Evolutionary conservation across 2,329 filamentous ascomycete genomes (phyloP), one percentile per base, ranked within the genome.

Genomic region (Hirsutella thompsonii): DNA sequence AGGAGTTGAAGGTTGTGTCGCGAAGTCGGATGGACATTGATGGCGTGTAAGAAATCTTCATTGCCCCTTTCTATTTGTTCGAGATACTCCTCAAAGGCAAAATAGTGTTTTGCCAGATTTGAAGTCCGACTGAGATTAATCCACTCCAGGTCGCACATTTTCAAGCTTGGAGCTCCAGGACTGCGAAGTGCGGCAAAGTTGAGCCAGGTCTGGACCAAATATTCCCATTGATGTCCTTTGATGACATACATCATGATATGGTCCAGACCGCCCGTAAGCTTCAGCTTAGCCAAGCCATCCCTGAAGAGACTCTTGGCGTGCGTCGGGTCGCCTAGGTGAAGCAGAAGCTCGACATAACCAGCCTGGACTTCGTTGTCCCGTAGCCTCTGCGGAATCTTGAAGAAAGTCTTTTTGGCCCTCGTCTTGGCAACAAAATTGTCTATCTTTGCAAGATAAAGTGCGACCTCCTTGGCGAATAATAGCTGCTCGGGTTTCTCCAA

Each of bases 391-490:
- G 58, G 49, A 2, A 69, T 50, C 23, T 60, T 52, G 2, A 55
- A 54, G 39, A 74, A 70, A 2, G 74, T 44, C 3, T 66, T 58
- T 4, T 61, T 52, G n/a, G 70, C 60, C 42, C 69, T 64, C 49
- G 60, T 60, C 1, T 62, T 63, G 38, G 74, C 68, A 3, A 66
- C 53, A 8, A 62, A 47, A n/a, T 63, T 60, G 5, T 51, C 52
- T 3, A 69, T 71, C 14, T 49, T 56, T 5, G 66, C 56, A 9
- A 76, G 59, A 37, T 67, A 66, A 2, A 55, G 41, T 2, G 73
- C 46, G 18, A 72, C 56, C 3, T 49, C 37, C 2, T 48, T 53
- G 2, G 55, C 55, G 11, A 63, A 46, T 3, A 49, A 47, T 4
- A 43, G 36, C 36, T 57, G 51, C 34, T 60, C 50, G 2, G 51